Conservation (phyloP, 2,329 filamentous ascomycete species). For the Exophiala aquamarina region DNA sequence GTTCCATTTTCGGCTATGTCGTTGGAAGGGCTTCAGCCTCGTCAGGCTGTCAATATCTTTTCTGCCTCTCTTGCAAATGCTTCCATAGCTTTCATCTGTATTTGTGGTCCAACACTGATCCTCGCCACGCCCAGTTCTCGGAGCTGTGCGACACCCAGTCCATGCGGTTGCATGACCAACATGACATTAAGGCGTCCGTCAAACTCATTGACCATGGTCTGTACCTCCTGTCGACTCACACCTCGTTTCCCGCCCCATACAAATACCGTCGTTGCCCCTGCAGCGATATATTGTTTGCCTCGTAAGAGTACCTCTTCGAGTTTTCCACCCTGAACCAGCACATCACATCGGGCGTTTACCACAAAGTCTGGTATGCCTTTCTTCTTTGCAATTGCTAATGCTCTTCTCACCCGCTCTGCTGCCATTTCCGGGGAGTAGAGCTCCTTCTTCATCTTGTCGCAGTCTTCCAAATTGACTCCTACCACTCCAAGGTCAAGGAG, state of each 20-base stretch:
- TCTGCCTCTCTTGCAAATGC: too few relatives aligned
- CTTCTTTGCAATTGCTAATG: slow-evolving; percentile 44
- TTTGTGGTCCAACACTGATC: too few relatives aligned
- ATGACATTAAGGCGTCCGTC: slow-evolving; percentile 53
- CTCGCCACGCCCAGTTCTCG: too few relatives aligned
- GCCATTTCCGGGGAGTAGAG: slow-evolving; percentile 46
- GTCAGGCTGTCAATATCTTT: too few relatives aligned
- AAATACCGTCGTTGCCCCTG: slow-evolving; percentile 61
- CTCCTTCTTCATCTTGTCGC: slow-evolving; percentile 36
- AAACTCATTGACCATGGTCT: slow-evolving; percentile 49
- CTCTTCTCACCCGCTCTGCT: slow-evolving; percentile 46
- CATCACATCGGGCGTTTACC: slow-evolving; percentile 60
- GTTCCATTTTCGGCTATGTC: too few relatives aligned
- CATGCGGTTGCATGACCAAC: too few relatives aligned
- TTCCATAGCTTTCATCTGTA: too few relatives aligned
- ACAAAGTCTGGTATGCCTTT: slow-evolving; percentile 57
- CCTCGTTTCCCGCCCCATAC: slow-evolving; percentile 57
- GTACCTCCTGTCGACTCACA: slow-evolving; percentile 49
- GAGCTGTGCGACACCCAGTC: too few relatives aligned
- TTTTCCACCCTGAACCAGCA: slow-evolving; percentile 41
- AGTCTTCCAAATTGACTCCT: slow-evolving; percentile 62
- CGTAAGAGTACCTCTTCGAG: slow-evolving; percentile 53
- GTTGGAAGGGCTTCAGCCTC: too few relatives aligned
- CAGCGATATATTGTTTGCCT: slow-evolving; percentile 57
- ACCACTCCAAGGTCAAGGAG: slow-evolving; percentile 54